These are phyloP conservation scores for Malassezia yamatoensis DNA, from an alignment of 1,284 basidiomycete species.

Conservation along the genomic window DNA sequence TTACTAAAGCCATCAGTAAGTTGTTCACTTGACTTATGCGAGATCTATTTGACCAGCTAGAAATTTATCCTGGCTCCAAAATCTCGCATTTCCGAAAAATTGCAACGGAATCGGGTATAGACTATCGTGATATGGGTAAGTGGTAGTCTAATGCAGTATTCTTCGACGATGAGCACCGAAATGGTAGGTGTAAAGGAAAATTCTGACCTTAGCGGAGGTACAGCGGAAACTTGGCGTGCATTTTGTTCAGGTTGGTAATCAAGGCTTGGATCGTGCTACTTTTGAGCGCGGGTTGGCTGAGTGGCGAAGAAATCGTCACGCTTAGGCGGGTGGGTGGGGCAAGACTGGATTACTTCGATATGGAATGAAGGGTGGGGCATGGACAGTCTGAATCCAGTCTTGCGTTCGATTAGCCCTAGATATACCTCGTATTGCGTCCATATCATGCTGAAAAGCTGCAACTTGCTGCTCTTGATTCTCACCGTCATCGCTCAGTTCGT, in stretches of 20 bases:
- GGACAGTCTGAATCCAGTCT: slow-evolving; percentile 7
- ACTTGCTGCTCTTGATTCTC: slow-evolving; percentile 10
- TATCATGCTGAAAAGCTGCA: slow-evolving; percentile 8
- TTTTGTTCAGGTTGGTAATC: slow-evolving; percentile 36
- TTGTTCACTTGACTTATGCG: neutral
- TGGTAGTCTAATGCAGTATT: slow-evolving; percentile 21
- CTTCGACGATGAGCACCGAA: slow-evolving; percentile 42
- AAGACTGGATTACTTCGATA: slow-evolving; percentile 5
- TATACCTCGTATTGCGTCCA: slow-evolving; percentile 8
- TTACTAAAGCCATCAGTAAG: slow-evolving; percentile 23
- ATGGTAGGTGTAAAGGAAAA: slow-evolving; percentile 10
- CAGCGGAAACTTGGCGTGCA: slow-evolving; percentile 40
- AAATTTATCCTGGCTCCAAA: slow-evolving; percentile 46
- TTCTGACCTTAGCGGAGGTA: slow-evolving; percentile 24
- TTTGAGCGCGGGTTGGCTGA: slow-evolving; percentile 31
- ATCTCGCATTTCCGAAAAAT: slow-evolving; percentile 35
- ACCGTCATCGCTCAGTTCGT: slow-evolving; percentile 40
- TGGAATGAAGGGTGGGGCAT: slow-evolving; percentile 2
- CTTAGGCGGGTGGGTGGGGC: slow-evolving; percentile 13
- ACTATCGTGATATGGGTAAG: slow-evolving; percentile 36
- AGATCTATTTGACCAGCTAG: slow-evolving; percentile 32
- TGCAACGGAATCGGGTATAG: slow-evolving; percentile 27
- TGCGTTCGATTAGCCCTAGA: neutral
- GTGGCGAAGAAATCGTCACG: slow-evolving; percentile 27
- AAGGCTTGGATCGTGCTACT: slow-evolving; percentile 30